Evolutionary conservation across 495 filamentous ascomycete species (phyloP), one percentile per base, ranked within the genome.

Genomic region (Penicillium arizonense): DNA sequence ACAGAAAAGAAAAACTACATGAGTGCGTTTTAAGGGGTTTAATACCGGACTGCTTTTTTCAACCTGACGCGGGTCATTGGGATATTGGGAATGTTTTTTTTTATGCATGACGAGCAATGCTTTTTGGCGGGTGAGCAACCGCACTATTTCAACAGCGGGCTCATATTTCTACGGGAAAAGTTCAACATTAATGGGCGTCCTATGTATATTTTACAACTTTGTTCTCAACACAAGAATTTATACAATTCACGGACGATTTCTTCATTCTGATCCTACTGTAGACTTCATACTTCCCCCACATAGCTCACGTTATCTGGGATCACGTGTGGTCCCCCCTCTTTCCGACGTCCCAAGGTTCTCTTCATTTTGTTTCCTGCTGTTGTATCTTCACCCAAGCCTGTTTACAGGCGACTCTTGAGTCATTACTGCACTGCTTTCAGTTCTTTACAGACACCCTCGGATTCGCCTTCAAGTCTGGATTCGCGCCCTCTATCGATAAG

Each of bases 31-130:
- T 57, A 62, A 50, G 70, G 73, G 69, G 68, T 74, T 74, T 65
- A 62, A 68, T 65, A 67, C 56, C 52, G 73, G 73, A 67, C 73
- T 76, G 71, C 68, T 76, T 73, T 30, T 74, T 76, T 76, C 73
- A 76, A 76, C 72, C 72, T 72, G 61, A 74, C 57, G 67, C 67
- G 72, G 71, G 64, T 67, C 69, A 70, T 64, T 47, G 64, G 71
- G 73, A 64, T 69, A 62, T 69, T 59, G 66, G 61, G 65, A 69
- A 67, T 59, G 52, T 53, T 54, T 41, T 23, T n/a, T 50, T 49
- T 49, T 40, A 57, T 42, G 62, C 65, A 69, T 71, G 61, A 69
- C 59, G 61, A 71, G 64, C 55, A 69, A 52, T 53, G 53, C 38
- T 44, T 54, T 51, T 58, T 56, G 59, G 58, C 67, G 47, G 26